phyloP scores from a whole-genome alignment of 345 rosid genomes.

The Cardamine occulta region DNA sequence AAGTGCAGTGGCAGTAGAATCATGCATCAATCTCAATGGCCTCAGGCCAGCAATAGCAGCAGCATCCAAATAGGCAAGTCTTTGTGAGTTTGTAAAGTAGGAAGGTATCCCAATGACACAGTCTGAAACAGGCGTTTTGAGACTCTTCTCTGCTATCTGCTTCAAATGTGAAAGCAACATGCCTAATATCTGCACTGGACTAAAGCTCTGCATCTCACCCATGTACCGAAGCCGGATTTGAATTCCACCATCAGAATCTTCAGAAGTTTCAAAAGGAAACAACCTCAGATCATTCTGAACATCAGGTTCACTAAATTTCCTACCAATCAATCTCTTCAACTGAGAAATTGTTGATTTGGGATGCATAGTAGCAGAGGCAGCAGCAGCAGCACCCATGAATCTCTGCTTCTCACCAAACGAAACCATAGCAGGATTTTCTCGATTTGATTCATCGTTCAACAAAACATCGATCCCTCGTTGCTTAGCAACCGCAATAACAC shows the following conservation, averaged over 20 bases:
- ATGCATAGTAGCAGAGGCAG: conserved; percentile 75
- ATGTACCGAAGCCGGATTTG: conserved; percentile 52
- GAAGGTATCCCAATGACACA: conserved; percentile 73
- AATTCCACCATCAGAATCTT: conserved; percentile 56
- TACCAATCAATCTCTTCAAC: conserved; percentile 68
- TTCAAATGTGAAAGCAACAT: conserved; percentile 75
- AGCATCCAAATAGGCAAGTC: conserved; percentile 67
- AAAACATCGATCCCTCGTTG: conserved; percentile 74
- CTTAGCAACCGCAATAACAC: conserved; percentile 74
- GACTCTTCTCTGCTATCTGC: conserved; percentile 57
- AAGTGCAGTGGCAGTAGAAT: conserved; percentile 69
- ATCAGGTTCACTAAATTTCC: conserved; percentile 52
- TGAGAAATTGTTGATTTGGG: conserved; percentile 75
- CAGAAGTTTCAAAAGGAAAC: conserved; percentile 58
- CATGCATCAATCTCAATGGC: conserved; percentile 68
- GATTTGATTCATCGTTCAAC: conserved; percentile 76
- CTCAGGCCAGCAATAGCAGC: conserved; percentile 66
- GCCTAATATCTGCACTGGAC: conserved; percentile 60
- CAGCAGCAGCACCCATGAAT: conserved; percentile 79
- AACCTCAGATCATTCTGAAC: conserved; percentile 58
- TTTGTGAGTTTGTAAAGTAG: conserved; percentile 61
- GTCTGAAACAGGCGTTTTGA: conserved; percentile 52
- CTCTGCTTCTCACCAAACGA: conserved; percentile 88
- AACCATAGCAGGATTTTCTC: conserved; percentile 70
- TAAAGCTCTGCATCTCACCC: conserved; percentile 58